Evolutionary conservation across 805 yeast genomes (phyloP).

Genomic region (Lipomyces sp.): DNA sequence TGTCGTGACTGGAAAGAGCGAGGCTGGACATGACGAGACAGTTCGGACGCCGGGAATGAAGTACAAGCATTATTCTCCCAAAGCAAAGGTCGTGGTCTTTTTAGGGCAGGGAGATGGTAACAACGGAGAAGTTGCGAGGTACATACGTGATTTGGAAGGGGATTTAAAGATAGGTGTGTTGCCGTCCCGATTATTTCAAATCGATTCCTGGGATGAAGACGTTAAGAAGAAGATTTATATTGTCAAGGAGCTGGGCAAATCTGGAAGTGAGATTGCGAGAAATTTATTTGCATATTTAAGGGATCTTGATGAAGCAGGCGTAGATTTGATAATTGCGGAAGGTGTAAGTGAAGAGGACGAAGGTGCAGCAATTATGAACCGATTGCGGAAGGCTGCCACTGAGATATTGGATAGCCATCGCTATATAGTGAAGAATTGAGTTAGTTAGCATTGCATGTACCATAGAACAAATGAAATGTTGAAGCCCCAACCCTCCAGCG

Average conservation of each 20-base stretch:
- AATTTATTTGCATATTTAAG: constrained; percentile 75
- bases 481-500: neutral
- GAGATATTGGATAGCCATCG: constrained; percentile 42
- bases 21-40: constrained; percentile 57
- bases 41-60: constrained; percentile 98
- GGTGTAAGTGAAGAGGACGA: constrained; percentile 76
- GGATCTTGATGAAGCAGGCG: constrained; percentile 71
- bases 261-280: constrained; percentile 68
- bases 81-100: constrained; percentile 76
- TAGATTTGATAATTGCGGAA: constrained; percentile 79
- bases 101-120: constrained; percentile 55
- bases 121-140: constrained; percentile 17
- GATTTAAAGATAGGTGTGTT: constrained; percentile 27
- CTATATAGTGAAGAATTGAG: constrained; percentile 14
- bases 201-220: constrained; percentile 12
- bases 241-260: constrained; percentile 48
- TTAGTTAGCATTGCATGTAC: neutral
- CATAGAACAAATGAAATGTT: neutral
- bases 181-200: constrained; percentile 29
- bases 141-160: neutral
- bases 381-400: constrained; percentile 82
- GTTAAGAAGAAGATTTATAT: constrained; percentile 4
- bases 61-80: constrained; percentile 92
- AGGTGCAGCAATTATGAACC: constrained; percentile 94
- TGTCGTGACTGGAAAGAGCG: constrained; percentile 64